phyloP scores from a whole-genome alignment of 1,284 basidiomycete species.

The Ceratobasidium sp. region DNA sequence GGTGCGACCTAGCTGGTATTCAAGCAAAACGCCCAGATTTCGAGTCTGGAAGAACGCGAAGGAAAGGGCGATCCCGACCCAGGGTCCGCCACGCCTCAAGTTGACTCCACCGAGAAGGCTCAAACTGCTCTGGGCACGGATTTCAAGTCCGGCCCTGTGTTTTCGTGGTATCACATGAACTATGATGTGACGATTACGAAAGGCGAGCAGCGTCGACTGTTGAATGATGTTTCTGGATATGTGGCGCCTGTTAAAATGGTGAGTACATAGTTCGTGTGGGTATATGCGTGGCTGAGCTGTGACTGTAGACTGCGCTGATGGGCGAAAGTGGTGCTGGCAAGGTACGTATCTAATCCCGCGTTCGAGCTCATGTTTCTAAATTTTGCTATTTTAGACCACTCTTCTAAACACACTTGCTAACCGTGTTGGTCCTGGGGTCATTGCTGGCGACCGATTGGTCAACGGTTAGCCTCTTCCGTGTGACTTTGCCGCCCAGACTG shows the following conservation, averaged over 20 bases:
- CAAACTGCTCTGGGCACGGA: constrained; percentile 6
- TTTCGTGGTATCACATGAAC: constrained; percentile 70
- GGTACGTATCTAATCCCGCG: not conserved
- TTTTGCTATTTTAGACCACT: constrained; percentile 63
- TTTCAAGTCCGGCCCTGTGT: constrained; percentile 52
- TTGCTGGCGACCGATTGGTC: constrained; percentile 81
- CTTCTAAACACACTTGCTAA: constrained; percentile 86
- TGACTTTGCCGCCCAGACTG: constrained; percentile 80
- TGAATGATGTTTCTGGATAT: constrained; percentile 85
- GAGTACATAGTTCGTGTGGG: constrained; percentile 54
- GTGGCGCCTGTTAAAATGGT: constrained; percentile 86
- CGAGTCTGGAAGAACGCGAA: constrained; percentile 1
- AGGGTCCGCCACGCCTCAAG: not conserved
- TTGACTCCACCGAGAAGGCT: constrained; percentile 1
- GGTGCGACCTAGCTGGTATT: constrained; percentile 22
- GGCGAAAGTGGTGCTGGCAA: constrained; percentile 79
- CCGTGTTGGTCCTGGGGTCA: constrained; percentile 77
- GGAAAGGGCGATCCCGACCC: constrained; percentile 7
- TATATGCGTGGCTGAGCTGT: not conserved
- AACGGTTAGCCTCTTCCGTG: constrained; percentile 75
- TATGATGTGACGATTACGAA: constrained; percentile 71
- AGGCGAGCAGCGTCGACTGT: constrained; percentile 67
- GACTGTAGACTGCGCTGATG: constrained; percentile 64
- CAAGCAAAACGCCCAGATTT: constrained; percentile 32
- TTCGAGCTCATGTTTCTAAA: not conserved